Evolutionary conservation across 2,329 filamentous ascomycete species (phyloP).

Genomic region (Lojkania enalia): DNA sequence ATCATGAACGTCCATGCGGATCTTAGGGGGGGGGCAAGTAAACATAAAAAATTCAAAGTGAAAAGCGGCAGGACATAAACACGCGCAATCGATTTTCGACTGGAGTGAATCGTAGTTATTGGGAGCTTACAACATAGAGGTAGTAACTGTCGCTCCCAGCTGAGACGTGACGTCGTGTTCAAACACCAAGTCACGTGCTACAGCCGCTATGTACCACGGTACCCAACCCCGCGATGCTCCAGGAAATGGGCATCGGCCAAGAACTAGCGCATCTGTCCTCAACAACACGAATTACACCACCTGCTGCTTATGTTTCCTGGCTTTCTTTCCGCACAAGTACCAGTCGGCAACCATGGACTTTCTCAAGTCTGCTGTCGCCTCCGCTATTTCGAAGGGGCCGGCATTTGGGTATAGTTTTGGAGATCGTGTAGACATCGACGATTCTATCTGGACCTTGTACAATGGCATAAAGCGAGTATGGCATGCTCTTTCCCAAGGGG

Average conservation of each 20-base stretch:
- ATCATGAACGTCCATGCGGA: no score
- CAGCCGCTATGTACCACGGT: no score
- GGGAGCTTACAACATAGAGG: no score
- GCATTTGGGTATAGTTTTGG: slow-evolving; percentile 92
- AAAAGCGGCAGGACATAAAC: no score
- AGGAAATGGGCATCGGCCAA: neutral
- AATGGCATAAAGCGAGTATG: slow-evolving; percentile 88
- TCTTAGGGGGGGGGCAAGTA: no score
- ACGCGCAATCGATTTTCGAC: no score
- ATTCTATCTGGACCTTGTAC: slow-evolving; percentile 94
- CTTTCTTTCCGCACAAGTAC: neutral
- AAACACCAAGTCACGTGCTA: neutral
- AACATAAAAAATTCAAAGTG: no score
- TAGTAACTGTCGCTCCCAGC: no score
- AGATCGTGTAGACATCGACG: slow-evolving; percentile 86
- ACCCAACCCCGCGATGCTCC: neutral
- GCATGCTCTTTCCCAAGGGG: slow-evolving; percentile 19
- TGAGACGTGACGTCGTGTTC: neutral
- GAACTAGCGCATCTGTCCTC: slow-evolving; percentile 1
- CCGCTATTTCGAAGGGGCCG: slow-evolving; percentile 92
- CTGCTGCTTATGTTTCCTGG: neutral
- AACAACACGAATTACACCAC: neutral
- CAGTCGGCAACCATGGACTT: slow-evolving; percentile 74
- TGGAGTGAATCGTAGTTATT: no score
- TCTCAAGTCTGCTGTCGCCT: slow-evolving; percentile 94